Evolutionary conservation across 2,329 filamentous ascomycete genomes (phyloP).

Genomic region (Colletotrichum higginsianum): DNA sequence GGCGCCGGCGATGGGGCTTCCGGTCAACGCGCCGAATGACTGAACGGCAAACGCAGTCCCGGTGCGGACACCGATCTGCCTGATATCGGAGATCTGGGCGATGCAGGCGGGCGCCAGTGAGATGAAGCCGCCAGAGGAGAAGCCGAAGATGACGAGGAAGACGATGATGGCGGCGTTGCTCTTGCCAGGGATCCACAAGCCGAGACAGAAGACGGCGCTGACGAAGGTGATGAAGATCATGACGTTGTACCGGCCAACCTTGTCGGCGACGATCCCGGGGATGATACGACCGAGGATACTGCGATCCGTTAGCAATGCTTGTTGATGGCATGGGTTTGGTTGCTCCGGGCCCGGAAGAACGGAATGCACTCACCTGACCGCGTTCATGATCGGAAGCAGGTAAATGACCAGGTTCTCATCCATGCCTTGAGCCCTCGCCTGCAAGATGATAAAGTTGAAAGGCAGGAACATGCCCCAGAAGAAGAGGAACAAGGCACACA

Average conservation of each 20-base stretch:
- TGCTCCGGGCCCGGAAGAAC: background rate
- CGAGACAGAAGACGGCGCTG: constrained; percentile 61
- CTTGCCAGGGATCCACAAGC: constrained; percentile 64
- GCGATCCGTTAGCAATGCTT: constrained; percentile 3
- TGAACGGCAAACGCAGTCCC: constrained; percentile 75
- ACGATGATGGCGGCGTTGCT: constrained; percentile 72
- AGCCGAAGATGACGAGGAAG: constrained; percentile 79
- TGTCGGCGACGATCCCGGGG: constrained; percentile 64
- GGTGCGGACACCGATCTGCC: constrained; percentile 77
- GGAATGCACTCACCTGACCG: constrained; percentile 57
- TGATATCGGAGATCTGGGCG: constrained; percentile 79
- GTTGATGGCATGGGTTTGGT: background rate
- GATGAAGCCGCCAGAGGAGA: constrained; percentile 77
- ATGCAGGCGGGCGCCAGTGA: constrained; percentile 75
- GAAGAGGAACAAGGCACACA: constrained; percentile 67
- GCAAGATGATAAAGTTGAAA: constrained; percentile 67
- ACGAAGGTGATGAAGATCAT: constrained; percentile 67
- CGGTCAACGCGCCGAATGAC: constrained; percentile 75
- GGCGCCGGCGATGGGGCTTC: constrained; percentile 77
- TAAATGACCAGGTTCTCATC: constrained; percentile 59
- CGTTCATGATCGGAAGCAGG: constrained; percentile 71
- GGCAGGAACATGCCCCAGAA: constrained; percentile 69
- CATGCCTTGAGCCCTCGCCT: constrained; percentile 62
- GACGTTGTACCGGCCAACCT: constrained; percentile 62
- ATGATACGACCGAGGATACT: constrained; percentile 68